These are phyloP conservation scores for Aspergillus carbonarius DNA, from an alignment of 2,329 filamentous ascomycete species.

Conservation along the genomic window DNA sequence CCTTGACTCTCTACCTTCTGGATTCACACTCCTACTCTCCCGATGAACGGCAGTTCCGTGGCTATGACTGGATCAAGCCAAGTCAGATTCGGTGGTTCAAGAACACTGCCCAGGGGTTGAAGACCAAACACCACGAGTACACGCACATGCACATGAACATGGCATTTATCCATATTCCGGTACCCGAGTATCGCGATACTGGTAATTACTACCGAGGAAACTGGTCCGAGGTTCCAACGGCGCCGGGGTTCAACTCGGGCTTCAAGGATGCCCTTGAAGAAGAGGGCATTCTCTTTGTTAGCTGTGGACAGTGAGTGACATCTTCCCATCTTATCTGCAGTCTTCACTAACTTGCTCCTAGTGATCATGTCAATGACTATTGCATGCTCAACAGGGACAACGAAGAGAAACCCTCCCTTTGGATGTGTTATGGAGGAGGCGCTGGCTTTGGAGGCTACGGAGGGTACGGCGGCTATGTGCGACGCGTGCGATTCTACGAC, in stretches of 20 bases:
- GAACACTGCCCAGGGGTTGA: constrained; percentile 69
- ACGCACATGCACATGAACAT: constrained; percentile 92
- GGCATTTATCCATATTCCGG: constrained; percentile 94
- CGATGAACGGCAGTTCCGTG: constrained; percentile 81
- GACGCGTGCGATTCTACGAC: constrained; percentile 84
- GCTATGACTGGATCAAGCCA: constrained; percentile 96
- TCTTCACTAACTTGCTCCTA: constrained; percentile 35
- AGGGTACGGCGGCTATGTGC: constrained; percentile 81
- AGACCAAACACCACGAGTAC: constrained; percentile 77
- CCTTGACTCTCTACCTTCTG: constrained; percentile 89
- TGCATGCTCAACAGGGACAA: constrained; percentile 68
- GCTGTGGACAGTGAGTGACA: constrained; percentile 78
- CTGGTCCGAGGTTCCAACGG: constrained; percentile 81
- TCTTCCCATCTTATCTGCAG: background rate
- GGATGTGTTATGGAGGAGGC: constrained; percentile 98
- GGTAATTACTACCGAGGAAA: constrained; percentile 65
- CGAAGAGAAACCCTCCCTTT: constrained; percentile 66
- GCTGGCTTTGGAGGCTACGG: constrained; percentile 93
- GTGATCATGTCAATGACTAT: constrained; percentile 96
- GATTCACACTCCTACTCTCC: constrained; percentile 92
- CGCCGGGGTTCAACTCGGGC: constrained; percentile 85
- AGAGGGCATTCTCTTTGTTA: constrained; percentile 81
- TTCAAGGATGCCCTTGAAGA: constrained; percentile 88
- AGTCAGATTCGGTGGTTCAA: constrained; percentile 95
- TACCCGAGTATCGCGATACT: constrained; percentile 77